Base-by-base conservation (phyloP, 495 filamentous ascomycete species). In the Neurospora pannonica region DNA sequence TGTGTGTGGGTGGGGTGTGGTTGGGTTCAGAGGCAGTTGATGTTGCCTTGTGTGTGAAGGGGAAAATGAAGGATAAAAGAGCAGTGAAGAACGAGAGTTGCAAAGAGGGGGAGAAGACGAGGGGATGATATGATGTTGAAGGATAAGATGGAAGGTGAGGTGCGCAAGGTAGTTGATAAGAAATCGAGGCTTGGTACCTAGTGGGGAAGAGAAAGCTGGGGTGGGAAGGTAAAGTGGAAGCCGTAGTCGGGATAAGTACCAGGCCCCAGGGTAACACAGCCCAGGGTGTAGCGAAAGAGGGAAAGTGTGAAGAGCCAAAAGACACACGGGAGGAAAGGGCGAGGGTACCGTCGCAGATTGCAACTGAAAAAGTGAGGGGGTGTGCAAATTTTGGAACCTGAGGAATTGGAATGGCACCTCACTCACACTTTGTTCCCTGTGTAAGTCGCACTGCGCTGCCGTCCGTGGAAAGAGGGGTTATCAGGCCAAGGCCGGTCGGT, bases 401-500 rank as follows among this genome's bases (percentile, higher is more conserved):
- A 77, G 73, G 36, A 73, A 78, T 28, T 72, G 28, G 39, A 76
- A 75, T 76, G 77, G 54, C 54, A 34, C 54, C 15, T 72, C 72
- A 79, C 80, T 78, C 77, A 82, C 81, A 74, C 76, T 73, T 40
- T 76, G 40, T 75, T 77, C 73, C 54, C 43, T 72, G 76, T 78
- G 76, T 74, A 78, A 77, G 79, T 81, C 75, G 75, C 75, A 80
- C 79, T 79, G 73, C 72, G 77, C 74, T 75, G 78, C 75, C 76
- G 78, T 80, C 75, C 77, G 76, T 70, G 77, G 76, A 78, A 78
- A 72, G 75, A 80, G 78, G 79, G 78, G 77, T 67, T 78, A 75
- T 77, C 74, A 72, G 75, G 79, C 77, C 73, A 74, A 48, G 75
- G 74, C 69, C 72, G 71, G 75, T 60, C 39, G 72, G 60, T 67